Base-by-base conservation (phyloP, 345 rosid species). In the Syzygium grande region DNA sequence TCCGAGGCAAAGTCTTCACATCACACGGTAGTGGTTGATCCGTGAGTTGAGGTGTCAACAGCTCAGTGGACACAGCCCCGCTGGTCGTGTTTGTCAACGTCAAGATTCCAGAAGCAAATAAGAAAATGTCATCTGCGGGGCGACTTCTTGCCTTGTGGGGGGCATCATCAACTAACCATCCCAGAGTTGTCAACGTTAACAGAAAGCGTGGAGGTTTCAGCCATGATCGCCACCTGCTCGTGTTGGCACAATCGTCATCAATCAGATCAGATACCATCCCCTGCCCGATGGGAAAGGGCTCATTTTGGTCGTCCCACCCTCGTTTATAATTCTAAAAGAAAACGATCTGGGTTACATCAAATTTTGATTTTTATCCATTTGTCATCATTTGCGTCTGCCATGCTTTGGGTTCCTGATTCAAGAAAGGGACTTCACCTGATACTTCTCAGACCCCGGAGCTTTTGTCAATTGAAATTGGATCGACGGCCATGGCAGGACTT, bases 171-270 rank as follows among this genome's bases (percentile, higher is more conserved):
- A 86, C 53, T 56, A 86, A 59, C 79, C 79, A 41, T 14, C 80
- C 29, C 5, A 61, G 83, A 63, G 23, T 61, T 61, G 83, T 61
- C 87, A 61, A 86, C 87, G 34, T 86, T 78, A 52, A 52, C 88
- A 73, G 58, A 10, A 65, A 21, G 58, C 79, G 79, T 38, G 65
- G 58, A 58, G 87, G 68, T 41, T 52, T 27, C 52, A 14, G 84
- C 84, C 19, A 52, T 29, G n/a, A 52, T 86, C 63, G 52, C 85
- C 88, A 77, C 85, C 88, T 86, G 88, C 85, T 77, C 61, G 85
- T 19, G 84, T 53, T 86, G 85, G 88, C 85, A 54, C 77, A 54
- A 73, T 65, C 58, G 16, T 58, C 52, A n/a, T 52, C 59, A 34
- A 84, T 53, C 43, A 52, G 46, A 52, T 29, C 59, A 84, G 86